Percentiles rank a stretch among this genome's conserved stretches.
Evolutionary conservation across 306 rosid genomes (phyloP).

Genomic region (Vicia sativa): DNA sequence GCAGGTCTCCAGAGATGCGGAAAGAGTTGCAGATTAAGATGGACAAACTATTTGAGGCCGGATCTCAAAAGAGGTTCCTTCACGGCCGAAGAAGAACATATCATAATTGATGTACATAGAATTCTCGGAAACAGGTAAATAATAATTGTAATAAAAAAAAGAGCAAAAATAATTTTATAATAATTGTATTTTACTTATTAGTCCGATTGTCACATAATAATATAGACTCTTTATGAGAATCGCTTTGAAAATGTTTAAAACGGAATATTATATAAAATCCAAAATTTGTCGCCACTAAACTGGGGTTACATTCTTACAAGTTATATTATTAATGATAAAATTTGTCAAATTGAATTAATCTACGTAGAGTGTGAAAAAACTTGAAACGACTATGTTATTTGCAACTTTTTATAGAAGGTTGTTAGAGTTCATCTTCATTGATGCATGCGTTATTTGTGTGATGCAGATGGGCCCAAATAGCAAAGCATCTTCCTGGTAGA

Average conservation of each 20-base stretch:
- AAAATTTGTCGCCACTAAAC: too few relatives aligned
- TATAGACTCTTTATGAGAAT: too few relatives aligned
- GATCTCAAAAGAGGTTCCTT: constrained; percentile 83
- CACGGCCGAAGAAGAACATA: constrained; percentile 71
- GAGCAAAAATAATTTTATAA: too few relatives aligned
- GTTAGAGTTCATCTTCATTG: constrained; percentile 1
- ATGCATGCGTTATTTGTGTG: constrained; percentile 32
- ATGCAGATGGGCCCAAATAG: constrained; percentile 86
- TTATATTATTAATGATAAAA: too few relatives aligned
- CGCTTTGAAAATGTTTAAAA: too few relatives aligned
- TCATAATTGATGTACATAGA: constrained; percentile 79
- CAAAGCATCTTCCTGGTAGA: constrained; percentile 92
- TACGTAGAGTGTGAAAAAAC: too few relatives aligned
- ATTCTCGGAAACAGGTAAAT: constrained; percentile 74
- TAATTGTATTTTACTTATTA: not conserved
- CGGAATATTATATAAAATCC: too few relatives aligned
- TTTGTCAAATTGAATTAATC: too few relatives aligned
- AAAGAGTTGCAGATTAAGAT: constrained; percentile 84
- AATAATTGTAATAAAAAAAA: not conserved
- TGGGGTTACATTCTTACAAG: too few relatives aligned
- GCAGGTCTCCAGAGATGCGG: constrained; percentile 86
- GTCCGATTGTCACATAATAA: too few relatives aligned
- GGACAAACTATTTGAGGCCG: constrained; percentile 88
- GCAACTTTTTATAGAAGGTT: too few relatives aligned
- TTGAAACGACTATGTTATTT: too few relatives aligned